These are phyloP conservation scores for Pueraria montana DNA, from an alignment of 306 rosid genomes.

Conservation along the genomic window DNA sequence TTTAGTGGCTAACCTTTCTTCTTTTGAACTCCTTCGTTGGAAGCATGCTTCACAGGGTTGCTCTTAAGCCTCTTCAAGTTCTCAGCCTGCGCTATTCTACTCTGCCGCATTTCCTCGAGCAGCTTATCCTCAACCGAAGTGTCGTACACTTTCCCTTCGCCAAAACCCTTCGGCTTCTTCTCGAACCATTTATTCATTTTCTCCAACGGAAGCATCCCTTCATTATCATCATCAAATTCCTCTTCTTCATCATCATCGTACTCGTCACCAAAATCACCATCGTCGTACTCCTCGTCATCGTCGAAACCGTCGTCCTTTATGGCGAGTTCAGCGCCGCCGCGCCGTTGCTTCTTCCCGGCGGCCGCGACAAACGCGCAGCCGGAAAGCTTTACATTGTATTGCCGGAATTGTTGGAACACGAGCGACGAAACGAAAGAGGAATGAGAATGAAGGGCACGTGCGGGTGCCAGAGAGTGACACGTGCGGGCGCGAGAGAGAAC, in stretches of 20 bases:
- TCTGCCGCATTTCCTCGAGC: constrained; percentile 77
- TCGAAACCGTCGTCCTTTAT: constrained; percentile 53
- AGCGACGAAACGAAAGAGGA: constrained; percentile 26
- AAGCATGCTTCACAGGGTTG: constrained; percentile 39
- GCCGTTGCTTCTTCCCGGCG: constrained; percentile 44
- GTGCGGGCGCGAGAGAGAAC: constrained; percentile 28
- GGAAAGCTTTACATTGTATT: constrained; percentile 29
- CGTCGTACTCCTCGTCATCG: constrained; percentile 33
- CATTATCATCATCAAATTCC: constrained; percentile 46
- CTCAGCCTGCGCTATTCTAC: constrained; percentile 61
- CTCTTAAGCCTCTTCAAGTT: constrained; percentile 67
- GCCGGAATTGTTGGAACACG: constrained; percentile 46
- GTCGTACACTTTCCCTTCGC: constrained; percentile 80
- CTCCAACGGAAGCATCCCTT: constrained; percentile 59
- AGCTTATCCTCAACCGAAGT: constrained; percentile 85
- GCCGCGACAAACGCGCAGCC: constrained; percentile 32
- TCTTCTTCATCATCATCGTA: constrained; percentile 32
- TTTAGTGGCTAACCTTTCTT: constrained; percentile 57
- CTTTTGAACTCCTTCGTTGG: constrained; percentile 39
- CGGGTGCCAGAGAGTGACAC: neutral
- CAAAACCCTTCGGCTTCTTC: constrained; percentile 81
- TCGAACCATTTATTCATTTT: constrained; percentile 71
- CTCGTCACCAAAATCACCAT: constrained; percentile 34
- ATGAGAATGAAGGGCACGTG: constrained; percentile 44
- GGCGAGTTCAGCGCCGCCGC: constrained; percentile 30